These are phyloP conservation scores for Telfairia occidentalis DNA, from an alignment of 331 rosid species.

Conservation along the genomic window DNA sequence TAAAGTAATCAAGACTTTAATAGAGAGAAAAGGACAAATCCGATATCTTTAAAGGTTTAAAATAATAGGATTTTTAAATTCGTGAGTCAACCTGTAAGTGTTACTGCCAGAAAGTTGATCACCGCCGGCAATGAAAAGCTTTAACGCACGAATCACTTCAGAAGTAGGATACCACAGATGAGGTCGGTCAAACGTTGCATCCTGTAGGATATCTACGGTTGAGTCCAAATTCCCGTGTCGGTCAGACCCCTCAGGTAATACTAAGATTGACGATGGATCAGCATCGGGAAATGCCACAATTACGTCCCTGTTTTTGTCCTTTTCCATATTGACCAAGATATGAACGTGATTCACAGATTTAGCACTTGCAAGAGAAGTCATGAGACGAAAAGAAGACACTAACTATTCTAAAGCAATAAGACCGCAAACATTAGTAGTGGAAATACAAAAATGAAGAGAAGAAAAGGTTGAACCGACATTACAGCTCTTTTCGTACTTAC, in stretches of 20 bases:
- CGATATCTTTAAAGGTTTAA: neutral
- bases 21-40: neutral
- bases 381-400: neutral
- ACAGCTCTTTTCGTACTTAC: slow-evolving; percentile 29
- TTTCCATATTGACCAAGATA: slow-evolving; percentile 29
- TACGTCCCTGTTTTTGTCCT: slow-evolving; percentile 88
- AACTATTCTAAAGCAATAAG: neutral
- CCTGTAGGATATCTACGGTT: slow-evolving; percentile 18
- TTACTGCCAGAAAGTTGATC: slow-evolving; percentile 41
- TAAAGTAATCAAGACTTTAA: neutral
- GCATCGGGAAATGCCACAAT: slow-evolving; percentile 83
- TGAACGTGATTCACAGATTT: neutral
- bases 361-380: neutral
- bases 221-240: slow-evolving; percentile 22
- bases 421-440: neutral
- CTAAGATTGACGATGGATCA: slow-evolving; percentile 50
- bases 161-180: slow-evolving; percentile 86
- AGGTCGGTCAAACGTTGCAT: slow-evolving; percentile 50
- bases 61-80: neutral
- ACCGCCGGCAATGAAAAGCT: slow-evolving; percentile 57
- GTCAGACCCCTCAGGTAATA: slow-evolving; percentile 12
- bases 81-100: slow-evolving; percentile 51
- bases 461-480: neutral
- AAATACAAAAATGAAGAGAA: neutral
- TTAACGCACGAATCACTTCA: slow-evolving; percentile 55